Conservation (phyloP, 108 stramenopile genomes). For the Skeletonema costatum region DNA sequence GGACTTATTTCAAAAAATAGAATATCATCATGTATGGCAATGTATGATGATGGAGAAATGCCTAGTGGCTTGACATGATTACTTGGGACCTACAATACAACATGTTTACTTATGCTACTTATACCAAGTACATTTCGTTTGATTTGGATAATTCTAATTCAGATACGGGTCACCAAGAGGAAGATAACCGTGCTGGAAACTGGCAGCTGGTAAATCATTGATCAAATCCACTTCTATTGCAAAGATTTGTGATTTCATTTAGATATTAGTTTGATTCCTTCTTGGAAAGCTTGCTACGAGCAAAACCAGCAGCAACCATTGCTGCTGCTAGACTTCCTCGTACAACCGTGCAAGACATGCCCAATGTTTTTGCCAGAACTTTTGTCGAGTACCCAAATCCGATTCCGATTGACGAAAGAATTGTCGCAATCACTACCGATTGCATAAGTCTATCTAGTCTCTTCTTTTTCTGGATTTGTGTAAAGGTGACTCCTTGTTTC, state of each 20-base stretch:
- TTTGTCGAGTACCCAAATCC: conserved; percentile 5
- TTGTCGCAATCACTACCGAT: conserved; percentile 29
- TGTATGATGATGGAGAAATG: conserved; percentile 16
- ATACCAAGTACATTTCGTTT: no score
- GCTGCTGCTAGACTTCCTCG: neutral
- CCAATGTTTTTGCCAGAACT: neutral
- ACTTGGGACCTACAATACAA: no score
- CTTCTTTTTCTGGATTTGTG: conserved; percentile 27
- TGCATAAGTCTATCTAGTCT: conserved; percentile 23
- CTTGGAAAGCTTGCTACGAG: neutral
- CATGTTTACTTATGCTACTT: no score
- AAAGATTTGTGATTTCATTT: neutral
- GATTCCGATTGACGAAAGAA: conserved; percentile 10
- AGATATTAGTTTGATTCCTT: neutral
- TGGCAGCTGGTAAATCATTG: neutral
- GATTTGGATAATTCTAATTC: no score
- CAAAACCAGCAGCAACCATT: neutral
- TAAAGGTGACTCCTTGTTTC: conserved; percentile 23
- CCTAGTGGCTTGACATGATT: neutral
- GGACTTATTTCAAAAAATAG: conserved; percentile 36
- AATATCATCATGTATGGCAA: conserved; percentile 22
- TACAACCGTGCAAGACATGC: neutral
- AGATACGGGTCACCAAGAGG: no score
- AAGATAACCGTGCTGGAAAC: no score
- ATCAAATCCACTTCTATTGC: neutral